phyloP scores from a whole-genome alignment of 169 alveolate genomes.

The Plasmodium gaboni region DNA sequence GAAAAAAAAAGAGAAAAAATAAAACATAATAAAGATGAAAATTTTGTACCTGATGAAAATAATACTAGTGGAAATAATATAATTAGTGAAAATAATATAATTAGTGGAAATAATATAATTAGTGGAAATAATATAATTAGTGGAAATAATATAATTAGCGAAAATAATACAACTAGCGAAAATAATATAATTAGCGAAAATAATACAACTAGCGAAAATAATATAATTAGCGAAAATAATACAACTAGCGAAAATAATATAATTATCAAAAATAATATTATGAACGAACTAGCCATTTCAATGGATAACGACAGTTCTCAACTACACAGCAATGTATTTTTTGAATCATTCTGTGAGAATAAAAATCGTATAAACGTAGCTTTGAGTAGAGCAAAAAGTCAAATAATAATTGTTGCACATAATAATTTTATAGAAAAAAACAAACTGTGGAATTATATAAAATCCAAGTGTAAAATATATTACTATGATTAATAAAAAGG shows the following conservation, averaged over 20 bases:
- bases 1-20: background rate
- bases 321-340: background rate
- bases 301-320: background rate
- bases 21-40: background rate
- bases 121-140: too few species aligned
- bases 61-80: background rate
- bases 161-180: background rate
- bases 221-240: background rate
- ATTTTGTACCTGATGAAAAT: background rate
- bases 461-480: slow-evolving; percentile 12
- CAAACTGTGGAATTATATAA: slow-evolving; percentile 61
- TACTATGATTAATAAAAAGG: slow-evolving; percentile 18
- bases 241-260: background rate
- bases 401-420: slow-evolving; percentile 72
- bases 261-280: background rate
- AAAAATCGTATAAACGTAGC: slow-evolving; percentile 73
- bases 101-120: background rate
- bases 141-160: background rate
- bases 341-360: slow-evolving; percentile 36
- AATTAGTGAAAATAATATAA: background rate
- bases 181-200: too few species aligned
- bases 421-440: slow-evolving; percentile 44
- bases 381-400: slow-evolving; percentile 60
- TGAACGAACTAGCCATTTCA: too few species aligned
- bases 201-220: background rate